Percentiles rank a stretch among this genome's conserved stretches.
Conservation (phyloP, 176 grass and related monocot genomes). For the Neostapfia colusana region DNA sequence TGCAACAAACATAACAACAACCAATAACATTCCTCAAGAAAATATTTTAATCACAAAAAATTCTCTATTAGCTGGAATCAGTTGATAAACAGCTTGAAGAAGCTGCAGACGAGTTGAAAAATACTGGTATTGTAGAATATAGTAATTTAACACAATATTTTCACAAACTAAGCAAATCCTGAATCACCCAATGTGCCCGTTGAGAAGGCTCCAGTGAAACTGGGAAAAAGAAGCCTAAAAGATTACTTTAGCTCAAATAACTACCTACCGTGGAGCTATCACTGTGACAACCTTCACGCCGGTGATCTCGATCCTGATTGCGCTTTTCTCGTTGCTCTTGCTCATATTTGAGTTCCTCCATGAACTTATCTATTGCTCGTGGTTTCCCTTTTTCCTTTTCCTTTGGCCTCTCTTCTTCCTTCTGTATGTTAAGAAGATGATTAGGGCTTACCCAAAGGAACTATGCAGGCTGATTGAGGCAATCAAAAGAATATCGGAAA, state of each 20-base stretch:
- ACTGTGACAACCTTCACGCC: slow-evolving; percentile 60
- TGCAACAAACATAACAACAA: slow-evolving; percentile 21
- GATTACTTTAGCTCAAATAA: slow-evolving; percentile 19
- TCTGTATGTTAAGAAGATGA: slow-evolving; percentile 40
- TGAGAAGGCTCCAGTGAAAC: neutral
- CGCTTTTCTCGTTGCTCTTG: slow-evolving; percentile 82
- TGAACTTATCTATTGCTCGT: slow-evolving; percentile 82
- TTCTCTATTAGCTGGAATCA: slow-evolving; percentile 20
- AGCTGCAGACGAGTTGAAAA: neutral
- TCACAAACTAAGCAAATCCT: slow-evolving; percentile 15
- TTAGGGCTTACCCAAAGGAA: slow-evolving; percentile 24
- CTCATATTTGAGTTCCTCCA: slow-evolving; percentile 95
- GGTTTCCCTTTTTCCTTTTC: slow-evolving; percentile 97
- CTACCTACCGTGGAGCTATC: slow-evolving; percentile 65
- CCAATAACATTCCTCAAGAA: slow-evolving; percentile 31
- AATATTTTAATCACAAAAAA: slow-evolving; percentile 5
- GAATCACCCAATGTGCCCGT: neutral
- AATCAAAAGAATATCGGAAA: slow-evolving; percentile 17
- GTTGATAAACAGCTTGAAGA: neutral
- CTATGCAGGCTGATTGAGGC: slow-evolving; percentile 2
- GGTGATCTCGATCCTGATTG: slow-evolving; percentile 61
- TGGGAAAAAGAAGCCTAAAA: slow-evolving; percentile 29
- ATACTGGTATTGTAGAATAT: neutral
- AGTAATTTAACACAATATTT: slow-evolving; percentile 22
- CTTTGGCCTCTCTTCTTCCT: slow-evolving; percentile 85